Evolutionary conservation across 140 eudicot species (phyloP).

Genomic region (Cichorium intybus): DNA sequence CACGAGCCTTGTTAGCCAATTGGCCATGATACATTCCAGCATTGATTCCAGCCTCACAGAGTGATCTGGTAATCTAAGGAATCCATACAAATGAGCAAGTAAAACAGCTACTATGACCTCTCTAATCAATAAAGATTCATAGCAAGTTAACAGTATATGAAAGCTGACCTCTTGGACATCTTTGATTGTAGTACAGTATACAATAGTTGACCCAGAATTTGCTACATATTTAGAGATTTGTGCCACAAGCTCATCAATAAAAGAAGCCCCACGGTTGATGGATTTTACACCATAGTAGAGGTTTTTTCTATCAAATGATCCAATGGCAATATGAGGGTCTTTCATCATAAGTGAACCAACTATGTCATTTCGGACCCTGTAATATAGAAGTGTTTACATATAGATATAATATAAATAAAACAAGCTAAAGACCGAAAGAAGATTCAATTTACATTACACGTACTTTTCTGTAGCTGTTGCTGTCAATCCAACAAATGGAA

Average conservation of each 20-base stretch:
- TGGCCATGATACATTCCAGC: constrained; percentile 93
- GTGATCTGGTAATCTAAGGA: constrained; percentile 52
- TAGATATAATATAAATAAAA: background rate
- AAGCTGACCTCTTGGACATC: constrained; percentile 79
- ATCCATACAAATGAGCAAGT: background rate
- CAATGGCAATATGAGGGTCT: constrained; percentile 64
- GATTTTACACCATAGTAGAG: constrained; percentile 82
- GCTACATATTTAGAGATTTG: constrained; percentile 57
- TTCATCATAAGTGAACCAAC: constrained; percentile 57
- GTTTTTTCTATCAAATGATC: constrained; percentile 89
- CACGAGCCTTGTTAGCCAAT: constrained; percentile 72
- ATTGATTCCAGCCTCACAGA: constrained; percentile 54
- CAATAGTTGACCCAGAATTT: constrained; percentile 57
- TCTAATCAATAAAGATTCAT: background rate
- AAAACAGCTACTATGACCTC: background rate
- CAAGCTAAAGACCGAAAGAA: constrained; percentile 1
- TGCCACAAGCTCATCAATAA: constrained; percentile 58
- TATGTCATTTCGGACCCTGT: constrained; percentile 78
- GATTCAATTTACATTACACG: constrained; percentile 12
- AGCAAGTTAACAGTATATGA: background rate
- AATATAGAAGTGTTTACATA: background rate
- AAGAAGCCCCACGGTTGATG: constrained; percentile 59
- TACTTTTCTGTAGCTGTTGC: constrained; percentile 98
- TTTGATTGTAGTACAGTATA: constrained; percentile 77
- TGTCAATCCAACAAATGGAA: constrained; percentile 88